These are phyloP conservation scores for Emericellopsis cladophorae DNA, from an alignment of 2,329 filamentous ascomycete genomes.

Conservation along the genomic window DNA sequence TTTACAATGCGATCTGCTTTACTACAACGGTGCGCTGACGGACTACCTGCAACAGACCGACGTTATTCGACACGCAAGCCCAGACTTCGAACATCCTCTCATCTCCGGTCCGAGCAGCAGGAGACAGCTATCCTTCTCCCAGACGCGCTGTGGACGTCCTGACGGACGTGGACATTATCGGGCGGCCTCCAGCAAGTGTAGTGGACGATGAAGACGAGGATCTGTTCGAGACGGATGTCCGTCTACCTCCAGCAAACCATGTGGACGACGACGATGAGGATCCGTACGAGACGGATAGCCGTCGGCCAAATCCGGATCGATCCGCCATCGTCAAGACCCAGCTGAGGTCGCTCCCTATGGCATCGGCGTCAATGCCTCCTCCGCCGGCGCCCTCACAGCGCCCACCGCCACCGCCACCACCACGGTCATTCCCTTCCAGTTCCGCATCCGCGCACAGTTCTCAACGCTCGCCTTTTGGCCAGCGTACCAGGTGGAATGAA, in stretches of 20 bases:
- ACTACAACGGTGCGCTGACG: too few relatives aligned
- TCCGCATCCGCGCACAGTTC: conserved; percentile 10
- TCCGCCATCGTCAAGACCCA: neutral
- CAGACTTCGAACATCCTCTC: too few relatives aligned
- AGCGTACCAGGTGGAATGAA: conserved; percentile 26
- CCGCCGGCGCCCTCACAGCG: conserved; percentile 2
- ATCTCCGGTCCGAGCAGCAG: too few relatives aligned
- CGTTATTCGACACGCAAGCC: too few relatives aligned
- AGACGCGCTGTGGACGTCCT: too few relatives aligned
- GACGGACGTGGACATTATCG: too few relatives aligned
- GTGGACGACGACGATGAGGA: conserved; percentile 6
- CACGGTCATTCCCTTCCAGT: conserved; percentile 8
- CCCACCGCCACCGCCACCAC: conserved; percentile 2
- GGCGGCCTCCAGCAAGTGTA: too few relatives aligned
- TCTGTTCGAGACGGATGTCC: conserved; percentile 9
- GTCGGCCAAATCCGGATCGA: conserved; percentile 3
- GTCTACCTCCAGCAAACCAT: neutral
- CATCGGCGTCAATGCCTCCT: neutral
- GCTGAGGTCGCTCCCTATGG: neutral
- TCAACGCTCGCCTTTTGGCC: conserved; percentile 4
- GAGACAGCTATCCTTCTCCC: too few relatives aligned
- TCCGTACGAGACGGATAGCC: conserved; percentile 9
- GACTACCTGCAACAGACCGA: too few relatives aligned
- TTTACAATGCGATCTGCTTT: too few relatives aligned
- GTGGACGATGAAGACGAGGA: conserved; percentile 6